These are phyloP conservation scores for Podospora appendiculata DNA, from an alignment of 495 filamentous ascomycete species.

Conservation along the genomic window DNA sequence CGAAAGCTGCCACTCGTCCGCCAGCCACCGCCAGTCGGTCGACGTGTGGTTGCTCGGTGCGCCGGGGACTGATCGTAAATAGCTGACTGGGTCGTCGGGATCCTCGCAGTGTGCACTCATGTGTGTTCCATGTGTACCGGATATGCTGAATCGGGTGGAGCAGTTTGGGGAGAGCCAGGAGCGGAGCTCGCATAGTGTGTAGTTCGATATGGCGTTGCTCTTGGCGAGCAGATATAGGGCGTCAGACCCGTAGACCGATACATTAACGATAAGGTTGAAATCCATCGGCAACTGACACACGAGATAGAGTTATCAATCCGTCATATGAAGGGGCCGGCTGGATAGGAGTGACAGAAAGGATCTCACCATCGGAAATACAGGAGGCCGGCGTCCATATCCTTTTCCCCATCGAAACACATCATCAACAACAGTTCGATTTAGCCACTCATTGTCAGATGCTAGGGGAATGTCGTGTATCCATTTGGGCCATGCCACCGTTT, in stretches of 20 bases:
- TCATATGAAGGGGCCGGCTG: not conserved
- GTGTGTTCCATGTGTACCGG: constrained; percentile 45
- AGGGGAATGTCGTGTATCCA: constrained; percentile 23
- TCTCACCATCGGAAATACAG: constrained; percentile 52
- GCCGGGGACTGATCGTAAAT: constrained; percentile 32
- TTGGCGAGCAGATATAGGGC: constrained; percentile 59
- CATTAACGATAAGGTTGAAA: constrained; percentile 62
- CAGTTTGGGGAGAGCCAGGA: constrained; percentile 52
- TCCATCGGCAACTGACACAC: constrained; percentile 36
- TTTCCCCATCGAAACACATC: constrained; percentile 59
- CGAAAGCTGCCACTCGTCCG: constrained; percentile 45
- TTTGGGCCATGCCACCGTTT: constrained; percentile 13
- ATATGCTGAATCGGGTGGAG: constrained; percentile 52
- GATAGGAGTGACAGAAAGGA: not conserved
- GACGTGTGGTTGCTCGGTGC: constrained; percentile 17
- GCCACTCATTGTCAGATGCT: constrained; percentile 23
- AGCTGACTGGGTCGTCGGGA: constrained; percentile 39
- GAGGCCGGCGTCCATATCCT: constrained; percentile 42
- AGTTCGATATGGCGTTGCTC: constrained; percentile 29
- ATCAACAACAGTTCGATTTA: constrained; percentile 57
- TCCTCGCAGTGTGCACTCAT: constrained; percentile 54
- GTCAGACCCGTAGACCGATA: constrained; percentile 28
- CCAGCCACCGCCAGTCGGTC: constrained; percentile 54
- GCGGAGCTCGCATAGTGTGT: constrained; percentile 55
- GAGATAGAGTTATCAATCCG: not conserved